These are phyloP conservation scores for Inonotus obliquus DNA, from an alignment of 1,284 basidiomycete species.

Conservation along the genomic window DNA sequence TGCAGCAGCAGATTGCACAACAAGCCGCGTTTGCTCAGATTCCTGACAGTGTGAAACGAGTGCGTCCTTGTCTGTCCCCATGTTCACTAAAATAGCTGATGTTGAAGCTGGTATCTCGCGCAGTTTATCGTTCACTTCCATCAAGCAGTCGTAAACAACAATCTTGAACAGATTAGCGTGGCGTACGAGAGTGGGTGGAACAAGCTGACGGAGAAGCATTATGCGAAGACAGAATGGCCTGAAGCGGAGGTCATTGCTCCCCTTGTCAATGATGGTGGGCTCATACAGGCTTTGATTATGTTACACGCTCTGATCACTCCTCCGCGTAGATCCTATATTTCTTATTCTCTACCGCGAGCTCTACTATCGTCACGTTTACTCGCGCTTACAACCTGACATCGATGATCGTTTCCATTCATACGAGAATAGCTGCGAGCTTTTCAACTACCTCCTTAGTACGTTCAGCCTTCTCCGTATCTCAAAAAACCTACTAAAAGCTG, in stretches of 20 bases:
- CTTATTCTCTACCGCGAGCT: slow-evolving; percentile 95
- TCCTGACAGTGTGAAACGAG: slow-evolving; percentile 77
- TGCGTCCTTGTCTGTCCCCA: slow-evolving; percentile 31
- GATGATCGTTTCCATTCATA: slow-evolving; percentile 99
- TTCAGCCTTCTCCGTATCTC: slow-evolving; percentile 5
- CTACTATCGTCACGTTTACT: slow-evolving; percentile 94
- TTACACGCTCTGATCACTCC: not conserved
- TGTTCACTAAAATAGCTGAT: not conserved
- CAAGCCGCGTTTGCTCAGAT: slow-evolving; percentile 74
- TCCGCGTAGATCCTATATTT: slow-evolving; percentile 78
- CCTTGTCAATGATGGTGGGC: slow-evolving; percentile 83
- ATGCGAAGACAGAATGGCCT: slow-evolving; percentile 93
- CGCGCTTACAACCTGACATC: slow-evolving; percentile 89
- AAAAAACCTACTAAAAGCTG: not conserved
- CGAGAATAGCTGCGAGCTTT: slow-evolving; percentile 97
- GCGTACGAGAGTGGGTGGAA: slow-evolving; percentile 98
- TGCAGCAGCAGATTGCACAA: slow-evolving; percentile 78
- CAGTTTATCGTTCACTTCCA: slow-evolving; percentile 92
- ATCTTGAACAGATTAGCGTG: slow-evolving; percentile 82
- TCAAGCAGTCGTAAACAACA: slow-evolving; percentile 82
- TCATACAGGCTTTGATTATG: not conserved
- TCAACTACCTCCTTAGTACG: slow-evolving; percentile 89
- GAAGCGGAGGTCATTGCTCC: slow-evolving; percentile 95
- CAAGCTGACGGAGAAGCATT: slow-evolving; percentile 93
- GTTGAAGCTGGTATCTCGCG: not conserved